These are phyloP conservation scores for Leishmania major DNA, from an alignment of 208 protist genomes.

Conservation along the genomic window DNA sequence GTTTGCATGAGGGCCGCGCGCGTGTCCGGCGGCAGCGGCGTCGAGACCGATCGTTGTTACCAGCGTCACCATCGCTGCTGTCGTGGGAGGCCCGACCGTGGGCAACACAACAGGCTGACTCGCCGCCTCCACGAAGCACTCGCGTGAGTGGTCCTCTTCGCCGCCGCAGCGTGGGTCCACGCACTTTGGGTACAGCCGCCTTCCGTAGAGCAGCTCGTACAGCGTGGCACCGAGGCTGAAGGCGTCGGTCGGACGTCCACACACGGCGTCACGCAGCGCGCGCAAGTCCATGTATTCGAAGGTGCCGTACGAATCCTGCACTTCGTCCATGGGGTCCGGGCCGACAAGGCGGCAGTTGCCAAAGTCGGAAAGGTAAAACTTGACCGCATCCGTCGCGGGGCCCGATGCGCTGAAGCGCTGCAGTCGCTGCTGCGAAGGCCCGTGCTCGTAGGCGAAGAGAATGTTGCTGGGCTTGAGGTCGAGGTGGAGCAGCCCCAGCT, in stretches of 20 bases:
- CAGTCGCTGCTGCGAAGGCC: slow-evolving; percentile 33
- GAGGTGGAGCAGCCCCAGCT: slow-evolving; percentile 78
- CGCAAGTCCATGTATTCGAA: slow-evolving; percentile 89
- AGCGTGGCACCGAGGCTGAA: slow-evolving; percentile 81
- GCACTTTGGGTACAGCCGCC: slow-evolving; percentile 76
- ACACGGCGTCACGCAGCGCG: slow-evolving; percentile 67
- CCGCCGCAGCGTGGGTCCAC: slow-evolving; percentile 33
- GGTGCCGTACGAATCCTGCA: slow-evolving; percentile 71
- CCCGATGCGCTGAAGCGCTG: neutral
- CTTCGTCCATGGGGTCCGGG: slow-evolving; percentile 37
- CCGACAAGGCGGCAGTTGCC: slow-evolving; percentile 86
- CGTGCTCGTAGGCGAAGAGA: slow-evolving; percentile 75
- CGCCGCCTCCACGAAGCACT: slow-evolving; percentile 74
- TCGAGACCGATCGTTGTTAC: neutral
- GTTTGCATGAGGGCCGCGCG: neutral
- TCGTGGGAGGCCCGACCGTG: slow-evolving; percentile 5
- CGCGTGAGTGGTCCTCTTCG: slow-evolving; percentile 71
- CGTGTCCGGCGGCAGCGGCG: neutral
- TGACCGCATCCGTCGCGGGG: slow-evolving; percentile 35
- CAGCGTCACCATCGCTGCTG: neutral
- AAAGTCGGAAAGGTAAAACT: slow-evolving; percentile 90
- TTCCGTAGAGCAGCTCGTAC: slow-evolving; percentile 74
- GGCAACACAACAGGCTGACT: slow-evolving; percentile 45
- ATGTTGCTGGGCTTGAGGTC: slow-evolving; percentile 91
- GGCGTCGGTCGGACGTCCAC: slow-evolving; percentile 73